These are phyloP conservation scores for Podospora didyma DNA, from an alignment of 495 filamentous ascomycete genomes.

Conservation along the genomic window DNA sequence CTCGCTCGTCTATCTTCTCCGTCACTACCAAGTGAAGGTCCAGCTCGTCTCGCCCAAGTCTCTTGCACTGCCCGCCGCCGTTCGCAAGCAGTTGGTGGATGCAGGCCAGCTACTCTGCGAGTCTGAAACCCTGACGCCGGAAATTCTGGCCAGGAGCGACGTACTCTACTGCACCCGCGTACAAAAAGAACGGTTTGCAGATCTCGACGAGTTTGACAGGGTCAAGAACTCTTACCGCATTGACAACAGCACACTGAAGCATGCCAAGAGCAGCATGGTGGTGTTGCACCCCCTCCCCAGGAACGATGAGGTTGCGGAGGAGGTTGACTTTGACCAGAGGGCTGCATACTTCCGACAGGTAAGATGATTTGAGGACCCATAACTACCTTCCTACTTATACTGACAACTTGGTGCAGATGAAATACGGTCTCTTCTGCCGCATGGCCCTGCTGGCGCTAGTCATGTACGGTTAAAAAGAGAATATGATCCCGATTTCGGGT, in stretches of 20 bases:
- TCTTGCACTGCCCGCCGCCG: constrained; percentile 69
- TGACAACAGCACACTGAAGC: constrained; percentile 83
- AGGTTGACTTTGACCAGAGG: constrained; percentile 95
- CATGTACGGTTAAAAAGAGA: constrained; percentile 50
- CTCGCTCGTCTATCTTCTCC: constrained; percentile 86
- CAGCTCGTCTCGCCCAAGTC: constrained; percentile 82
- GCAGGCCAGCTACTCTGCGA: constrained; percentile 73
- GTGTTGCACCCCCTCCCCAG: constrained; percentile 94
- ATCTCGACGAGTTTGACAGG: constrained; percentile 71
- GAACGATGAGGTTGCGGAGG: constrained; percentile 87
- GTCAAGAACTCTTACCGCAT: constrained; percentile 85
- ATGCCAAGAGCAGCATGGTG: constrained; percentile 85
- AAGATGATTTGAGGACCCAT: constrained; percentile 28
- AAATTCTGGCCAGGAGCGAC: constrained; percentile 77
- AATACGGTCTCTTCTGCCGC: constrained; percentile 93
- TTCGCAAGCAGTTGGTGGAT: constrained; percentile 64
- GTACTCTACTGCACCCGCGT: constrained; percentile 95
- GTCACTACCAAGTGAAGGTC: constrained; percentile 89
- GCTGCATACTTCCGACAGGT: constrained; percentile 99
- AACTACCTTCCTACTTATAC: constrained; percentile 31
- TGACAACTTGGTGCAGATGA: constrained; percentile 65
- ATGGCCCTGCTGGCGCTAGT: constrained; percentile 95
- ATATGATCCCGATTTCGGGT: neutral
- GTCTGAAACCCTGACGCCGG: constrained; percentile 72
- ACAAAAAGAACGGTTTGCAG: constrained; percentile 90